phyloP scores from a whole-genome alignment of 306 rosid species.

The Dalbergia cultrata region DNA sequence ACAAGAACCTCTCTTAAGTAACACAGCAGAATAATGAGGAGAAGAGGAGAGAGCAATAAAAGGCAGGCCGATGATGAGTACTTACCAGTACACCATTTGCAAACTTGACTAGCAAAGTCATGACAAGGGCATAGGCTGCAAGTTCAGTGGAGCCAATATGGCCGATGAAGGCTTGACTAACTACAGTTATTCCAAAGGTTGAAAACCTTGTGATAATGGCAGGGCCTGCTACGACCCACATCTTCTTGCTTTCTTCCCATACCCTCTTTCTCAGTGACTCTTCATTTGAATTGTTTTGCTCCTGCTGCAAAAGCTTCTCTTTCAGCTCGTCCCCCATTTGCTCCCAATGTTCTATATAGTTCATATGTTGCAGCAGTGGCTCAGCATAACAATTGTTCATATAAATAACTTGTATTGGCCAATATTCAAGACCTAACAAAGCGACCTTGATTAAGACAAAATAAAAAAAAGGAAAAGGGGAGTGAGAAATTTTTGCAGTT shows the following conservation, averaged over 20 bases:
- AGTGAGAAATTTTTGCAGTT: no score
- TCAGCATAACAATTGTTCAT: no score
- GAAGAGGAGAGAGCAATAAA: neutral
- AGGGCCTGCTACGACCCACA: conserved; percentile 70
- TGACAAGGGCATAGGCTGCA: conserved; percentile 65
- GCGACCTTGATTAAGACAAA: no score
- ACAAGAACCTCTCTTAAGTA: no score
- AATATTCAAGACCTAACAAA: no score
- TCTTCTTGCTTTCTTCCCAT: conserved; percentile 64
- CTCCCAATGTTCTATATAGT: conserved; percentile 17
- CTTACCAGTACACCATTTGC: conserved; percentile 68
- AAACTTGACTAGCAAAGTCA: conserved; percentile 60
- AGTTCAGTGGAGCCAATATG: conserved; percentile 64
- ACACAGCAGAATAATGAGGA: no score
- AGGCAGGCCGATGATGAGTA: neutral
- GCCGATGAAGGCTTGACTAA: conserved; percentile 61
- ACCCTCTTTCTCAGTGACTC: conserved; percentile 46
- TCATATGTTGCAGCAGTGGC: neutral
- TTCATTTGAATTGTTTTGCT: conserved; percentile 33
- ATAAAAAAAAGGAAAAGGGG: no score
- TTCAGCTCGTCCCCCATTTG: conserved; percentile 48
- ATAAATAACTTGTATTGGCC: no score
- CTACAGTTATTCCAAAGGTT: conserved; percentile 55
- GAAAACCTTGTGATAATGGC: conserved; percentile 65
- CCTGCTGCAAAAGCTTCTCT: conserved; percentile 44